phyloP scores from a whole-genome alignment of 306 rosid species.

The Vachellia collinsii region DNA sequence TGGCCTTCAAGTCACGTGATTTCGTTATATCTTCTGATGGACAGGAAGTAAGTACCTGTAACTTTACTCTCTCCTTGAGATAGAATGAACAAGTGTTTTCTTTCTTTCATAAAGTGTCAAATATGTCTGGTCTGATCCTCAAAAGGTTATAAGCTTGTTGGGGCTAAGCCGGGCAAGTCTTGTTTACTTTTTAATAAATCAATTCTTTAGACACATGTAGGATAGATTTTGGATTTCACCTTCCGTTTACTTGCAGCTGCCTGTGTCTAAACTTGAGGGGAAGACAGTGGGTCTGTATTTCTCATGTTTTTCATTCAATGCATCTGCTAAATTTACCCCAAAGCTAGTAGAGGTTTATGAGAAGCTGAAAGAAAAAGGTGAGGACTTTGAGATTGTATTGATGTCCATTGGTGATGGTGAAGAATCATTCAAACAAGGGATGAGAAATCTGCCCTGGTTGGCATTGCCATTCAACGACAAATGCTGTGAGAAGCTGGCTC shows the following conservation, averaged over 20 bases:
- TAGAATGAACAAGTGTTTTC: not conserved
- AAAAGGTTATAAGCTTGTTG: not conserved
- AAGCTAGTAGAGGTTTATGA: slow-evolving; percentile 57
- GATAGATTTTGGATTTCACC: slow-evolving; percentile 30
- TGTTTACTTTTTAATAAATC: not conserved
- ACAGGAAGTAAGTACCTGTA: slow-evolving; percentile 44
- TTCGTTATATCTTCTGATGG: slow-evolving; percentile 62
- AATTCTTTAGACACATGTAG: not conserved
- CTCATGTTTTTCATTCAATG: slow-evolving; percentile 30
- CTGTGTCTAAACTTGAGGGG: slow-evolving; percentile 70
- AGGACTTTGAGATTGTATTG: slow-evolving; percentile 68
- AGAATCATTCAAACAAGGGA: slow-evolving; percentile 47
- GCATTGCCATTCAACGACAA: slow-evolving; percentile 70
- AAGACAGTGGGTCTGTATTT: slow-evolving; percentile 69
- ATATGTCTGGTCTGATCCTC: not conserved
- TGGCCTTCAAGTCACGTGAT: slow-evolving; percentile 57
- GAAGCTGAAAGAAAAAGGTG: slow-evolving; percentile 58
- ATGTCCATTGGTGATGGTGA: slow-evolving; percentile 58
- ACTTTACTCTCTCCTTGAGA: not conserved
- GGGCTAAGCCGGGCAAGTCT: not conserved
- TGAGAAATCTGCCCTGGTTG: slow-evolving; percentile 59
- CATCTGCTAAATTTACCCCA: slow-evolving; percentile 47
- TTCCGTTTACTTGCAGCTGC: slow-evolving; percentile 46
- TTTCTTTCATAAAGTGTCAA: not conserved
- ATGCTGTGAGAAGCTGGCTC: slow-evolving; percentile 41